Conservation (phyloP, 108 stramenopile genomes). For the Skeletonema costatum region DNA sequence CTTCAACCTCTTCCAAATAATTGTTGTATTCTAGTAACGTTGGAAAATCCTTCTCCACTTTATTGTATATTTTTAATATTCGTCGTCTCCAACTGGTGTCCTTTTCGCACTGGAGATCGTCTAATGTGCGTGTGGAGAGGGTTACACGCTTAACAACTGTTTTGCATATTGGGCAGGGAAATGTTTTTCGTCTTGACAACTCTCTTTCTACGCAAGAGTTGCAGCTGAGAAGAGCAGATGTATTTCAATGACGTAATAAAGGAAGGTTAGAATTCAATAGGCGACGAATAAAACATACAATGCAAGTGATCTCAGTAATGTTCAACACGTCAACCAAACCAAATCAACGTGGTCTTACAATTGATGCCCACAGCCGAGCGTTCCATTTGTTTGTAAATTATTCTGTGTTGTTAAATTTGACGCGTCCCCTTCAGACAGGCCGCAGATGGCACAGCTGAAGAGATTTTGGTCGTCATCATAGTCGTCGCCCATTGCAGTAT, state of each 20-base stretch:
- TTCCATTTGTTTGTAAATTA: conserved; percentile 78
- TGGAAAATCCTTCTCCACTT: conserved; percentile 76
- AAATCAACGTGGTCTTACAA: conserved; percentile 52
- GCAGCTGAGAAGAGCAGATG: conserved; percentile 39
- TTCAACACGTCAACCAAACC: neutral
- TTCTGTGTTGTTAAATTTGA: conserved; percentile 84
- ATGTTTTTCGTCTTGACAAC: conserved; percentile 70
- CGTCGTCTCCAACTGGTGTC: conserved; percentile 85
- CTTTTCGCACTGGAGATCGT: conserved; percentile 84
- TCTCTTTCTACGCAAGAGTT: conserved; percentile 86
- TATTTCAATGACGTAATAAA: no score
- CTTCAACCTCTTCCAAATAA: conserved; percentile 90
- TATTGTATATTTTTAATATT: conserved; percentile 84
- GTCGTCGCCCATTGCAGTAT: conserved; percentile 18
- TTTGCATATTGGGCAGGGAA: conserved; percentile 85
- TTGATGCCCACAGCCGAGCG: conserved; percentile 86
- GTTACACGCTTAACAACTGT: conserved; percentile 84
- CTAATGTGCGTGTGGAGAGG: conserved; percentile 78
- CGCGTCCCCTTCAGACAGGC: conserved; percentile 76
- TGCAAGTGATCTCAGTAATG: neutral
- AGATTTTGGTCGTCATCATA: conserved; percentile 68
- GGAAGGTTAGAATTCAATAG: neutral
- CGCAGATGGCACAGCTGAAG: conserved; percentile 88
- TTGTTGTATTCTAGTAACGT: conserved; percentile 85
- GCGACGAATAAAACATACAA: neutral